A percentile compares a stretch with the other conserved stretches of the same genome.
phyloP scores from a whole-genome alignment of 257 asterid genomes.

The Solanum bulbocastanum region DNA sequence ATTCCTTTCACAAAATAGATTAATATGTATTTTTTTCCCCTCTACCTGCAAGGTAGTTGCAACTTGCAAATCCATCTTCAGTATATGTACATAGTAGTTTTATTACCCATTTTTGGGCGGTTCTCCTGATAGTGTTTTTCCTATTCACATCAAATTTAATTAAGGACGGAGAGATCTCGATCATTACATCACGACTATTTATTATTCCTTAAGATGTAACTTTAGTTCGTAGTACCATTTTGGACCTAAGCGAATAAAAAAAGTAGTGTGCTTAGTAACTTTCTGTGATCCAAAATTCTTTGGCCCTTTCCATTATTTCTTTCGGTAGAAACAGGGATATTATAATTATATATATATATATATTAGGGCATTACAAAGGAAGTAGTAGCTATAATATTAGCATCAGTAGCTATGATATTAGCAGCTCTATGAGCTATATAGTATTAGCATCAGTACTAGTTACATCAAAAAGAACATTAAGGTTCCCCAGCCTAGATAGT shows the following conservation, averaged over 20 bases:
- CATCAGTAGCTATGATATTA: too few relatives aligned
- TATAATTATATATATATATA: too few relatives aligned
- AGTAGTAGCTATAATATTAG: too few relatives aligned
- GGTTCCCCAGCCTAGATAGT: too few relatives aligned
- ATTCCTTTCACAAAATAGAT: not conserved
- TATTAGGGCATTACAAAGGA: too few relatives aligned
- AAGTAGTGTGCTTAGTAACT: not conserved
- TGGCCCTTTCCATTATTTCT: not conserved
- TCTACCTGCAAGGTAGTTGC: not conserved
- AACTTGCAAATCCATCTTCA: not conserved
- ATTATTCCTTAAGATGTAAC: not conserved
- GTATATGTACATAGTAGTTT: not conserved
- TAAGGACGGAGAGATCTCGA: rapidly evolving
- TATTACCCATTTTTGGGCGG: not conserved
- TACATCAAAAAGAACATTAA: too few relatives aligned
- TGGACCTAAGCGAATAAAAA: not conserved
- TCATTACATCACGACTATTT: not conserved
- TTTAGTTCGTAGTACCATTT: not conserved
- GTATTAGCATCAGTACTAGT: too few relatives aligned
- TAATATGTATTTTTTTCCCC: not conserved
- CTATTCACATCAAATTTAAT: not conserved
- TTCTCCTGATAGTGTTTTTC: not conserved
- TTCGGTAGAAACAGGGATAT: too few relatives aligned
- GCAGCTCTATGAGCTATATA: too few relatives aligned
- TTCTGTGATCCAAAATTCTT: not conserved